Base-by-base conservation (phyloP, 352 stramenopile species). In the Phytophthora chlamydospora region DNA sequence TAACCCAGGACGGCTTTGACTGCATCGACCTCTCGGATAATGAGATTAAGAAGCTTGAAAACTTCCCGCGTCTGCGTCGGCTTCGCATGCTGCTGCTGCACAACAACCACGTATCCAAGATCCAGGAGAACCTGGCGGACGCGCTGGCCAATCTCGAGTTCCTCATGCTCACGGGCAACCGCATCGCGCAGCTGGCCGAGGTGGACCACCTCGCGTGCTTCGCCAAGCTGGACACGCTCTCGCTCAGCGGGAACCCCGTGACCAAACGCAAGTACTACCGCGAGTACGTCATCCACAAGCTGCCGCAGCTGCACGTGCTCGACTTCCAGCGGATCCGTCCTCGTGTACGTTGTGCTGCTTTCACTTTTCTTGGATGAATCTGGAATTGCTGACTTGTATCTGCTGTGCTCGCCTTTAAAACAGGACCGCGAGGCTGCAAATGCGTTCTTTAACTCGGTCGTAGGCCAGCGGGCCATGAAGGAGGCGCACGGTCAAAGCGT, bases 11-110 rank as follows among this genome's bases (percentile, higher is more conserved):
- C 65, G 87, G 91, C 13, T 98, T 97, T 51, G 94, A 98, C 73
- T 97, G 90, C 63, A 90, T 98, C 36, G 94, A 98, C 59, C 74
- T 98, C 29, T 96, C 86, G 60, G 94, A 98, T 71, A 98, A 98
- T 66, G 91, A 98, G 64, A 94, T 98, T 58, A 96, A 96, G 68
- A 97, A 92, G 68, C 73, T 98, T 1, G 94, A 98, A 72, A 98
- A 98, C 79, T 98, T 98, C 53, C 93, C 93, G 44, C 73, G 84
- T 3, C 80, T 97, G 52, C 77, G 77, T 32, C 80, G 93, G 13
- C 73, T 98, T 43, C 90, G 85, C n/a, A 97, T 94, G 78, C 68
- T 98, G 56, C 71, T 98, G 33, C 65, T 98, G 39, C 85, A 96
- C 68, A 98, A 98, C 80, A 98, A 98, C 65, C 76, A 96, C 72